A percentile compares a stretch with the other conserved stretches of the same genome.
Evolutionary conservation across 179 eudicot genomes (phyloP).

Genomic region (Spergularia azorica): DNA sequence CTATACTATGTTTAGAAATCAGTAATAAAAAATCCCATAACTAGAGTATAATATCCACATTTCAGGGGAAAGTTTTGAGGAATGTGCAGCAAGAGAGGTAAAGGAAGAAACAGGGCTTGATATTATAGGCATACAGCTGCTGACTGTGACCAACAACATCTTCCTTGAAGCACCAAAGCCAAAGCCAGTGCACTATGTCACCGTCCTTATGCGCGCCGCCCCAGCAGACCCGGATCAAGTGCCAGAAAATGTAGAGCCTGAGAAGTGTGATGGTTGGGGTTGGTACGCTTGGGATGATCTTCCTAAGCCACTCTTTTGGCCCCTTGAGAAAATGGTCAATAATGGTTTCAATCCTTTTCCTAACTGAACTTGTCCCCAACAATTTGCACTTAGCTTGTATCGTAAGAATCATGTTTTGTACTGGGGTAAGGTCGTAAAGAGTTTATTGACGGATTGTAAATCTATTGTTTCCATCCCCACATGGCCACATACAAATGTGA

Average conservation of each 20-base stretch:
- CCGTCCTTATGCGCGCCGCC: conserved; percentile 58
- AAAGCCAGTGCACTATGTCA: conserved; percentile 60
- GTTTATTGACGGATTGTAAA: too few species aligned
- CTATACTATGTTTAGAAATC: too few species aligned
- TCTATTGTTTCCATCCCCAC: too few species aligned
- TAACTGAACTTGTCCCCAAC: not conserved
- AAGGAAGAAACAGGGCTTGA: conserved; percentile 90
- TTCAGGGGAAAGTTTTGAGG: conserved; percentile 91
- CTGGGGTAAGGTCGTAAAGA: too few species aligned
- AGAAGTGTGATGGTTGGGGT: conserved; percentile 91
- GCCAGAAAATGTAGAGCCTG: conserved; percentile 69
- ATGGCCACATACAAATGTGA: too few species aligned
- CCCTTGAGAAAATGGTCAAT: conserved; percentile 54
- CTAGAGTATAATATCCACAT: too few species aligned
- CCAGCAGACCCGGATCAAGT: conserved; percentile 44
- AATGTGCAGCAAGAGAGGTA: conserved; percentile 87
- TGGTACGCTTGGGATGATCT: conserved; percentile 91
- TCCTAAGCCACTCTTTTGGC: conserved; percentile 71
- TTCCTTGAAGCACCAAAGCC: conserved; percentile 45
- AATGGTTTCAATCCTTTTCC: conserved; percentile 67
- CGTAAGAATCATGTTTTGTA: too few species aligned
- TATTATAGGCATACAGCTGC: conserved; percentile 47
- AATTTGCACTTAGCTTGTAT: too few species aligned
- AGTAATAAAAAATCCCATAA: too few species aligned
- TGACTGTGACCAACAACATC: conserved; percentile 70